These are phyloP conservation scores for Fusarium dimerum DNA, from an alignment of 2,329 filamentous ascomycete species.

Conservation along the genomic window DNA sequence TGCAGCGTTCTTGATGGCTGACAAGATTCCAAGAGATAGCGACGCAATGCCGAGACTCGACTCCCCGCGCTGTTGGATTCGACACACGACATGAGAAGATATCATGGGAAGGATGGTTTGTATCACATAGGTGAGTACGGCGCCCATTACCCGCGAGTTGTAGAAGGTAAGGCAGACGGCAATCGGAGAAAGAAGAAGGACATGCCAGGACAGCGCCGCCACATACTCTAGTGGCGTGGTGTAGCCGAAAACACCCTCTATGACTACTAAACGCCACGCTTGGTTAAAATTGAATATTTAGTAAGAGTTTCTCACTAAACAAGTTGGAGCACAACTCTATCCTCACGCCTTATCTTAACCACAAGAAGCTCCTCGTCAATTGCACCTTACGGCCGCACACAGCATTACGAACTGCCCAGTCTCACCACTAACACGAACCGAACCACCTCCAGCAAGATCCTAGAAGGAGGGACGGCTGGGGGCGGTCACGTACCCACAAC, in stretches of 20 bases:
- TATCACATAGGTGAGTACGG: neutral
- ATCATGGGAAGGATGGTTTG: neutral
- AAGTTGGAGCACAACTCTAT: constrained; percentile 9
- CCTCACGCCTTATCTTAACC: constrained; percentile 11
- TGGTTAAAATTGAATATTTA: neutral
- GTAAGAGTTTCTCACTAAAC: constrained; percentile 10
- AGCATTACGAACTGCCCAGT: neutral
- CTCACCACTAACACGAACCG: constrained; percentile 5
- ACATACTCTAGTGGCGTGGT: neutral
- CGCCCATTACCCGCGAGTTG: neutral
- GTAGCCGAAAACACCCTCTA: neutral
- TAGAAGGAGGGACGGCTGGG: neutral
- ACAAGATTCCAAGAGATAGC: constrained; percentile 18
- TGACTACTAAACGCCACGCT: neutral
- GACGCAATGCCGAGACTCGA: constrained; percentile 9
- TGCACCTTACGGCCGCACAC: neutral
- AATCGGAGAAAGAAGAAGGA: neutral
- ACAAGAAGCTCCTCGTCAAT: neutral
- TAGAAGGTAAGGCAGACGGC: neutral
- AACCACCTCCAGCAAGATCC: neutral
- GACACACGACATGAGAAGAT: constrained; percentile 3
- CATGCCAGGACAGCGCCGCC: too few species aligned
- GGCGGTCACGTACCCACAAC: too few species aligned
- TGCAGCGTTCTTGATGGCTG: constrained; percentile 1
- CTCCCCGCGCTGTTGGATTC: neutral